Conservation (phyloP, 2,329 filamentous ascomycete genomes). For the Trichoderma sp. region DNA sequence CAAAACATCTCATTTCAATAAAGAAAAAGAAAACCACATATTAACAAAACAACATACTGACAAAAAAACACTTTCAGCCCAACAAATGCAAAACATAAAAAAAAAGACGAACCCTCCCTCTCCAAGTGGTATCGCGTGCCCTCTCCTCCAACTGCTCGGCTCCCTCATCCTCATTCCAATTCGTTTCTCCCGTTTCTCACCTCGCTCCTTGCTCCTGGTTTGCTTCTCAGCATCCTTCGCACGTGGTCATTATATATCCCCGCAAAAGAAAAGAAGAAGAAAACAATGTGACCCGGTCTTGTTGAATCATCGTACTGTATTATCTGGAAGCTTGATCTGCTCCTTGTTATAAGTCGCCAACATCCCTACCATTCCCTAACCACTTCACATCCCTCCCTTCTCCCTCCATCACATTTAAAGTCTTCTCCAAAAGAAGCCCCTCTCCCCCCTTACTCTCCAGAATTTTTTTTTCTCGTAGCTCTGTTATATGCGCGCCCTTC, state of each 20-base stretch:
- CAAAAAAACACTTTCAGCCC: not conserved
- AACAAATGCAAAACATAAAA: not conserved
- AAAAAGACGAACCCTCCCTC: constrained; percentile 7
- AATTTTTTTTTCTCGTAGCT: constrained; percentile 21
- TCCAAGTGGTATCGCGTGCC: constrained; percentile 1
- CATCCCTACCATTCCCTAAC: constrained; percentile 26
- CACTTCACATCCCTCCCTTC: constrained; percentile 24
- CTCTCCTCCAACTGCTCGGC: not conserved
- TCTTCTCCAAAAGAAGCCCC: not conserved
- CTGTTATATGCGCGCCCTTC: constrained; percentile 19
- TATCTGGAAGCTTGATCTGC: constrained; percentile 37
- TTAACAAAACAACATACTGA: not conserved
- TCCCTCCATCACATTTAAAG: constrained; percentile 5
- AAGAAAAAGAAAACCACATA: not conserved
- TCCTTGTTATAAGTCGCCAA: constrained; percentile 36
- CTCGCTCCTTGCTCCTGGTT: not conserved
- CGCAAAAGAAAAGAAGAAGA: not conserved
- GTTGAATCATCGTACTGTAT: constrained; percentile 41
- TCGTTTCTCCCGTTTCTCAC: not conserved
- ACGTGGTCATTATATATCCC: not conserved
- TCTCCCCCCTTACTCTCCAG: constrained; percentile 27
- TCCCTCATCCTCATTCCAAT: not conserved
- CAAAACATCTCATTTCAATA: not conserved
- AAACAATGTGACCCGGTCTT: not conserved
- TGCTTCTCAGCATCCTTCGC: not conserved